Base-by-base conservation (phyloP, 2,329 filamentous ascomycete species). In the Alternaria dauci region DNA sequence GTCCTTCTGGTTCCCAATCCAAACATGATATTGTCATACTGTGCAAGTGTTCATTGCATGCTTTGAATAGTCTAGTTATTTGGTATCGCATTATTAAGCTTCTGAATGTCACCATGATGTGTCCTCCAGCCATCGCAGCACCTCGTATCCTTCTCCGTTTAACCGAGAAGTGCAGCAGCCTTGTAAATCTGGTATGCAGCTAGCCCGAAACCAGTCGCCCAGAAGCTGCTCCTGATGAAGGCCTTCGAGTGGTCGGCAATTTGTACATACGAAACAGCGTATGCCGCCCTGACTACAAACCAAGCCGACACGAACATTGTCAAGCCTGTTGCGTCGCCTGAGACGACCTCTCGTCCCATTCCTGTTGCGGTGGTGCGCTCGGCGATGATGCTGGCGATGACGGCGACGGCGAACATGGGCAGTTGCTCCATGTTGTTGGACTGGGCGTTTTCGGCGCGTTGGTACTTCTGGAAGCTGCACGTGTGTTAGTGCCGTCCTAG, bases 371-470 rank as follows among this genome's bases (percentile, higher is more conserved):
- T 68, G 20, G 60, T 64, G 52, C 69, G 66, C 63, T 65, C 69
- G n/a, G 71, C 71, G 2, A 73, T 8, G 8, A 74, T 50, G 23
- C 69, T 72, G 1, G 71, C 68, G 9, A 74, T 53, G 2, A 74
- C 56, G 2, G 71, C 71, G 1, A 58, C 52, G 3, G 68, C 70
- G 39, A 73, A 74, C 3, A 74, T 53, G 9, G 71, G 70, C 32
- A 74, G 48, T 51, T 72, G 69, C 55, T 74, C 71, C 4, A 65
- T 18, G 30, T 66, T 71, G 55, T 74, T 74, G 26, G 59, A 62
- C 16, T 73, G 70, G 1, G 70, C 69, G 50, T 64, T 69, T 42
- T 74, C 70, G 11, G 71, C 70, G 28, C 71, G 70, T 52, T 73
- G 70, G 62, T 69, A 73, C 44, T 70, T 71, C 39, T 66, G 54